phyloP scores from a whole-genome alignment of 768 basidiomycete genomes.

The Boletus speciosus region DNA sequence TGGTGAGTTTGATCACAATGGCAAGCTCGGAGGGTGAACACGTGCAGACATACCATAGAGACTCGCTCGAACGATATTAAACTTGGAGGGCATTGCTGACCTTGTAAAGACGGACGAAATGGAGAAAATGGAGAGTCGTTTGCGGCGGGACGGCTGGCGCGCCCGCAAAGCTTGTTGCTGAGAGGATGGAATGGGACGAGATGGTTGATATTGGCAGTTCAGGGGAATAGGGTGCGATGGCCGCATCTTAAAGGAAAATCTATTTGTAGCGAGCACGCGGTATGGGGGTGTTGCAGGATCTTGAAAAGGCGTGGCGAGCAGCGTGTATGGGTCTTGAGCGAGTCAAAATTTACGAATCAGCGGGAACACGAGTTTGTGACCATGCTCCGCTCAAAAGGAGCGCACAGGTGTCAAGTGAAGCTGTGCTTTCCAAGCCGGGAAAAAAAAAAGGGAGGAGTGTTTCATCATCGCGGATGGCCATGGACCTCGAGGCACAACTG shows the following conservation, averaged over 20 bases:
- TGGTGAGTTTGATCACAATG: constrained; percentile 3
- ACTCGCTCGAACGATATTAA: constrained; percentile 64
- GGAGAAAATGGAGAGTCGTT: constrained; percentile 32
- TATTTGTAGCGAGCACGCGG: constrained; percentile 29
- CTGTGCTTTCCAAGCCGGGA: constrained; percentile 18
- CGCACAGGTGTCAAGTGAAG: constrained; percentile 16
- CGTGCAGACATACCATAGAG: constrained; percentile 54
- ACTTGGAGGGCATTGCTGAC: constrained; percentile 61
- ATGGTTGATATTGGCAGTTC: constrained; percentile 25
- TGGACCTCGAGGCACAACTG: constrained; percentile 24
- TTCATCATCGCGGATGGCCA: constrained; percentile 8
- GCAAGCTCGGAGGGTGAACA: not conserved
- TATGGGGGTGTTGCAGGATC: constrained; percentile 20
- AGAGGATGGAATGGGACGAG: constrained; percentile 18
- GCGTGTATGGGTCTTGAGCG: constrained; percentile 20
- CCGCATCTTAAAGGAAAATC: constrained; percentile 28
- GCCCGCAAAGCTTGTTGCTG: constrained; percentile 18
- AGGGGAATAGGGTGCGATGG: constrained; percentile 22
- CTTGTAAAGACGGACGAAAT: constrained; percentile 30
- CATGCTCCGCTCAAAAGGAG: constrained; percentile 26
- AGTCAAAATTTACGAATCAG: constrained; percentile 14
- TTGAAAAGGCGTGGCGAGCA: constrained; percentile 29
- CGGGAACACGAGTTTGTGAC: constrained; percentile 24
- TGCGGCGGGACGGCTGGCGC: constrained; percentile 33
- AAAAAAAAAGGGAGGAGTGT: constrained; percentile 5